Evolutionary conservation across 768 basidiomycete species (phyloP).

Genomic region (Naganishia onofrii): DNA sequence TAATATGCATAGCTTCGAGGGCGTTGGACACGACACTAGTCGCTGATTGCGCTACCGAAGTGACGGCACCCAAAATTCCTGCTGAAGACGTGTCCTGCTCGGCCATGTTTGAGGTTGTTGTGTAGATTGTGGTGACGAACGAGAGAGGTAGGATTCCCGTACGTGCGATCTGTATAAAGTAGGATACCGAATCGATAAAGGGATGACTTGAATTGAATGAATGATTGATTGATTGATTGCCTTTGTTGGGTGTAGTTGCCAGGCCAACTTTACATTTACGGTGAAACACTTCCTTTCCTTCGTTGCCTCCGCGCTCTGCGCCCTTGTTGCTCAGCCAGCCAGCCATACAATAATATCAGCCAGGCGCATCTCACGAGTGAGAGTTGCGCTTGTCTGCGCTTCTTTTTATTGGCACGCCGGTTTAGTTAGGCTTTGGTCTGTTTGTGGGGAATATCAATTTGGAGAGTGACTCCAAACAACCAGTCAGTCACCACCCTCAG

Average conservation of each 20-base stretch:
- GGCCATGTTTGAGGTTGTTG: slow-evolving; percentile 64
- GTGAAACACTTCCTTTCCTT: too few relatives aligned
- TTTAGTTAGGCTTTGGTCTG: too few relatives aligned
- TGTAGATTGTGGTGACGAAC: not conserved
- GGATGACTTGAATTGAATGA: too few relatives aligned
- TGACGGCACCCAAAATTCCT: slow-evolving; percentile 78
- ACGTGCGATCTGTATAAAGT: not conserved
- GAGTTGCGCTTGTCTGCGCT: too few relatives aligned
- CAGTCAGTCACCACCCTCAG: not conserved
- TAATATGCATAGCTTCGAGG: slow-evolving; percentile 65
- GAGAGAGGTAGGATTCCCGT: not conserved
- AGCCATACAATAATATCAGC: too few relatives aligned
- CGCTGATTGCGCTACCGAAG: slow-evolving; percentile 71
- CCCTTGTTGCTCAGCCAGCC: too few relatives aligned
- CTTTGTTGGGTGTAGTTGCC: not conserved
- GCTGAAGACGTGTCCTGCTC: slow-evolving; percentile 83
- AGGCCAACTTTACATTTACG: too few relatives aligned
- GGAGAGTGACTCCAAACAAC: too few relatives aligned
- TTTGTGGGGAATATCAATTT: not conserved
- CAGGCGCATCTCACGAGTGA: too few relatives aligned
- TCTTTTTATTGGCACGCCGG: too few relatives aligned
- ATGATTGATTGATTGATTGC: not conserved
- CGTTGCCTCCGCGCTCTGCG: too few relatives aligned
- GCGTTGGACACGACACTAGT: slow-evolving; percentile 78
- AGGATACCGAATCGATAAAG: not conserved